Conservation (phyloP, 306 rosid species). For the Vachellia collinsii region DNA sequence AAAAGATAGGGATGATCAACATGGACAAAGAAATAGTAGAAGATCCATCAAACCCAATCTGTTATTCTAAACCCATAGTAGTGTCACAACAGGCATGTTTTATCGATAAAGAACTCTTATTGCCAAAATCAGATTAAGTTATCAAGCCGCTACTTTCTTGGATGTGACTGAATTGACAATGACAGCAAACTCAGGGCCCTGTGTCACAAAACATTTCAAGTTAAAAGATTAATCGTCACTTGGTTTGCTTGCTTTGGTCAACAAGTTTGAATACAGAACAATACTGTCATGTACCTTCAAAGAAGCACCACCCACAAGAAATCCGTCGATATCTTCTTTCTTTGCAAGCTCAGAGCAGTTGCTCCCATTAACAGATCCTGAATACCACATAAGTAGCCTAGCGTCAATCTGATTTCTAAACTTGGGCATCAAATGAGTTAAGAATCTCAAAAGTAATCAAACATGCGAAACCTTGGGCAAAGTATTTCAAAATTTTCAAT, state of each 20-base stretch:
- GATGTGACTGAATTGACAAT: conserved; percentile 86
- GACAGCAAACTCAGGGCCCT: conserved; percentile 96
- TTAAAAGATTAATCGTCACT: conserved; percentile 20
- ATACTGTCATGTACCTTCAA: conserved; percentile 59
- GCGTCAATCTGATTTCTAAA: neutral
- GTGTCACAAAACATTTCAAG: conserved; percentile 34
- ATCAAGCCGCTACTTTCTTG: conserved; percentile 92
- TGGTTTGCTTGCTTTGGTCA: neutral
- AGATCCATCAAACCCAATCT: conserved; percentile 38
- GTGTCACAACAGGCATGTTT: conserved; percentile 29
- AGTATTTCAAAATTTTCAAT: neutral
- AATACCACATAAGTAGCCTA: conserved; percentile 19
- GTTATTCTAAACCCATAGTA: conserved; percentile 30
- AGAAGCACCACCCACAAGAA: conserved; percentile 98
- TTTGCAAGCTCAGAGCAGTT: conserved; percentile 90
- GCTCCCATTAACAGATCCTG: conserved; percentile 97
- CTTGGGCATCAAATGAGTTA: conserved; percentile 12
- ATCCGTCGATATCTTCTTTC: conserved; percentile 97
- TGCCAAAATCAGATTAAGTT: conserved; percentile 36
- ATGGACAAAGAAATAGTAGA: conserved; percentile 22
- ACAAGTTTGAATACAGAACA: conserved; percentile 41
- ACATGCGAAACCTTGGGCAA: conserved; percentile 16
- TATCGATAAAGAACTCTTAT: conserved; percentile 40
- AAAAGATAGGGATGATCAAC: conserved; percentile 42
- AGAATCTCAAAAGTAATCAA: neutral